Conservation (phyloP, 371 early-diverging fungal species). For the Mortierella sp. region DNA sequence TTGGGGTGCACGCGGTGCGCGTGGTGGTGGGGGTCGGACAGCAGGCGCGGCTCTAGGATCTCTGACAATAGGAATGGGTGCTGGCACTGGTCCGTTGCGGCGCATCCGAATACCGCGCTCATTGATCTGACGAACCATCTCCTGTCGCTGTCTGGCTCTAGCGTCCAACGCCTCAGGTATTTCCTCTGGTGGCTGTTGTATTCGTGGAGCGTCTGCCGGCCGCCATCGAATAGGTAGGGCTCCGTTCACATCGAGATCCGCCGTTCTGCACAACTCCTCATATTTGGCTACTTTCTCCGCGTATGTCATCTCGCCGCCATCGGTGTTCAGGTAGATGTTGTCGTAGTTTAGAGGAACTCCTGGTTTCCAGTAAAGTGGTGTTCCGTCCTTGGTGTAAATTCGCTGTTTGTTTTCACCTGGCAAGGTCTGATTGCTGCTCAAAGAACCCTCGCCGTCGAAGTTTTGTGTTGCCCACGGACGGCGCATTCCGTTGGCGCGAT, state of each 20-base stretch:
- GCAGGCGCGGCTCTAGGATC: slow-evolving; percentile 20
- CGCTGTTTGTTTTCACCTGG: neutral
- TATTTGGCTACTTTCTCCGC: slow-evolving; percentile 20
- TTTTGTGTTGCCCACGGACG: neutral
- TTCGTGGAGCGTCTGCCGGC: neutral
- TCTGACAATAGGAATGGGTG: neutral
- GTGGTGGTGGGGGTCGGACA: slow-evolving; percentile 14
- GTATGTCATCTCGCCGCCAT: slow-evolving; percentile 35
- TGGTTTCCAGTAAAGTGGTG: slow-evolving; percentile 28
- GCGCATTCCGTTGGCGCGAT: slow-evolving; percentile 12
- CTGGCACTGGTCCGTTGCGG: slow-evolving; percentile 4
- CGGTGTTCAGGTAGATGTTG: slow-evolving; percentile 28
- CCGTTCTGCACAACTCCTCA: slow-evolving; percentile 13
- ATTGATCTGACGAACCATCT: slow-evolving; percentile 39
- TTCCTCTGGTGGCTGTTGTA: neutral
- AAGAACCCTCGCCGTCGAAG: neutral
- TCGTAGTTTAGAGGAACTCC: slow-evolving; percentile 34
- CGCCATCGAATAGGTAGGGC: slow-evolving; percentile 3
- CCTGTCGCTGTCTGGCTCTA: slow-evolving; percentile 24
- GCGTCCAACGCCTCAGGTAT: neutral
- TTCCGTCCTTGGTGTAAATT: slow-evolving; percentile 24
- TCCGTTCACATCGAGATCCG: slow-evolving; percentile 3
- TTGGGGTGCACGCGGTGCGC: slow-evolving; percentile 8
- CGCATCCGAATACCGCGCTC: slow-evolving; percentile 34
- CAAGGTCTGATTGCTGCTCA: neutral